These are phyloP conservation scores for Oenanthe javanica DNA, from an alignment of 140 eudicot species.

Conservation along the genomic window DNA sequence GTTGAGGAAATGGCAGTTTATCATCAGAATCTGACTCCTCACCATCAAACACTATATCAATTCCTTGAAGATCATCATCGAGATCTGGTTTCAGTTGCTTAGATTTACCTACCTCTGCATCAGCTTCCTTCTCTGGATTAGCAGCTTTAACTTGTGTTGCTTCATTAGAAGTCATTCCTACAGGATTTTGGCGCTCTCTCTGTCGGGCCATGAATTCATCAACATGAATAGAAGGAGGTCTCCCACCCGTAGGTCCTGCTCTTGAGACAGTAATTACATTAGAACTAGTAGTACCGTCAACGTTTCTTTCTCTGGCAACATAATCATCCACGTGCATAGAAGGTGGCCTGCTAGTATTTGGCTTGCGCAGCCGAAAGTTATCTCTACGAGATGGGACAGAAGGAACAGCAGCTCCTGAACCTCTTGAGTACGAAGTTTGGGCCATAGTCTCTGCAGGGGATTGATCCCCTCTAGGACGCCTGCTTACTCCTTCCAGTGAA, in stretches of 20 bases:
- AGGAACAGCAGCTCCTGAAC: conserved; percentile 44
- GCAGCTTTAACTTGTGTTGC: conserved; percentile 25
- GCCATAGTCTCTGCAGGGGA: conserved; percentile 36
- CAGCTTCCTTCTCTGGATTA: conserved; percentile 36
- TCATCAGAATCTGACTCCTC: conserved; percentile 91
- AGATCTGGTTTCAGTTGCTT: conserved; percentile 61
- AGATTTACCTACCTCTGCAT: conserved; percentile 40
- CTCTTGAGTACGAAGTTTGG: conserved; percentile 46
- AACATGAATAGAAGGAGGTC: conserved; percentile 97
- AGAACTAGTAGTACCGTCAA: conserved; percentile 59
- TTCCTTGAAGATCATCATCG: conserved; percentile 91
- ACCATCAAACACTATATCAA: conserved; percentile 81
- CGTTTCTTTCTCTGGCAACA: conserved; percentile 91
- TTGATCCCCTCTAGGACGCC: conserved; percentile 71
- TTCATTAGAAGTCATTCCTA: conserved; percentile 34
- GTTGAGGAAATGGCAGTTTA: conserved; percentile 83
- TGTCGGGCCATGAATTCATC: conserved; percentile 97
- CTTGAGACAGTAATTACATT: conserved; percentile 81
- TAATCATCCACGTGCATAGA: conserved; percentile 99
- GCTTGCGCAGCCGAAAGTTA: conserved; percentile 85
- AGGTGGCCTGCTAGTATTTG: conserved; percentile 97
- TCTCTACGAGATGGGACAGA: conserved; percentile 89
- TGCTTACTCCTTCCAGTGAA: conserved; percentile 51
- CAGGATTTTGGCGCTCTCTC: conserved; percentile 72
- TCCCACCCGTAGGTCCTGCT: conserved; percentile 75